Conservation (phyloP, 108 stramenopile genomes). For the Mediolabrus comicus region DNA sequence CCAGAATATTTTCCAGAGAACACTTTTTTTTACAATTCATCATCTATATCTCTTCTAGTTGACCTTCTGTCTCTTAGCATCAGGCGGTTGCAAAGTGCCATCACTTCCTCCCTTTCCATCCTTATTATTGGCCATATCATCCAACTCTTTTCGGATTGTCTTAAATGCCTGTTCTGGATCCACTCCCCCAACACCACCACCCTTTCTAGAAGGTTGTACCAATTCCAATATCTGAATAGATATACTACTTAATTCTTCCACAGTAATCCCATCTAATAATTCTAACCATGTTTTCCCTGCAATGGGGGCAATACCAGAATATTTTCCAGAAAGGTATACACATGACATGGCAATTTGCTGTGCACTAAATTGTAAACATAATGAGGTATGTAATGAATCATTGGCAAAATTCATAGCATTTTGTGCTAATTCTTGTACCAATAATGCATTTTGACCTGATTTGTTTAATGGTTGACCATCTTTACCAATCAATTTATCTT, state of each 20-base stretch:
- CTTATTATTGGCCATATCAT: slow-evolving; percentile 13
- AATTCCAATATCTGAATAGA: slow-evolving; percentile 35
- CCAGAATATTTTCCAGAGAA: too few relatives aligned
- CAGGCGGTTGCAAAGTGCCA: not conserved
- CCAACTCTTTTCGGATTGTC: slow-evolving; percentile 32
- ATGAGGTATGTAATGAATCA: slow-evolving; percentile 79
- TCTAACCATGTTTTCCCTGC: slow-evolving; percentile 56
- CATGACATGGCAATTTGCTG: slow-evolving; percentile 68
- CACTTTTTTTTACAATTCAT: too few relatives aligned
- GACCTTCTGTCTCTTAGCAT: slow-evolving; percentile 27
- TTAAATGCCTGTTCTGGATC: slow-evolving; percentile 25
- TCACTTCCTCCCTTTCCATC: not conserved
- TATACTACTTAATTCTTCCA: slow-evolving; percentile 24
- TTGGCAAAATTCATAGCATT: slow-evolving; percentile 87
- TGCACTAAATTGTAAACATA: slow-evolving; percentile 76
- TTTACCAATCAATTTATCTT: not conserved
- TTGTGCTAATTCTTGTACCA: slow-evolving; percentile 73
- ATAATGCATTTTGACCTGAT: slow-evolving; percentile 38
- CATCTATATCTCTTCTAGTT: not conserved
- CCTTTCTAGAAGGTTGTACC: slow-evolving; percentile 19
- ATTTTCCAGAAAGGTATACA: slow-evolving; percentile 68
- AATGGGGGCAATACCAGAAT: slow-evolving; percentile 51
- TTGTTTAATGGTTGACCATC: not conserved
- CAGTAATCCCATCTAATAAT: slow-evolving; percentile 44
- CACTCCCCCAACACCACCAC: too few relatives aligned